These are phyloP conservation scores for Saprolegnia parasitica DNA, from an alignment of 352 stramenopile genomes.

Conservation along the genomic window DNA sequence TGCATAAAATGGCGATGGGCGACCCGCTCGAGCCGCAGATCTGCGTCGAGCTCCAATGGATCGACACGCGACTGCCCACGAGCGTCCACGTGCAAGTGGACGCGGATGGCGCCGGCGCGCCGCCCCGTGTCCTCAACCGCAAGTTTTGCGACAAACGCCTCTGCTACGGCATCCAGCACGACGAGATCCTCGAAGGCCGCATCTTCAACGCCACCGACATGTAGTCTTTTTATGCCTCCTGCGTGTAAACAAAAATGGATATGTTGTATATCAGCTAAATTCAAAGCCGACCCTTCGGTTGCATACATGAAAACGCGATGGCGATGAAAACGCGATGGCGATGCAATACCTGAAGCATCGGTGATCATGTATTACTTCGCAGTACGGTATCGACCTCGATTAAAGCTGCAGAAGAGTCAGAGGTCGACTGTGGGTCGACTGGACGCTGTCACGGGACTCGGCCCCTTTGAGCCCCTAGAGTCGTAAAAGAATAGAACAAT, in stretches of 20 bases:
- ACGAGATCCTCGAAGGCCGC: slow-evolving; percentile 29
- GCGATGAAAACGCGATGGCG: no score
- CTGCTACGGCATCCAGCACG: slow-evolving; percentile 35
- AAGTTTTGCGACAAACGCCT: slow-evolving; percentile 43
- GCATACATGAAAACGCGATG: no score
- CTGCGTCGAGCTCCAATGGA: slow-evolving; percentile 53
- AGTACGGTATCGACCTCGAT: no score
- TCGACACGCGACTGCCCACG: slow-evolving; percentile 55
- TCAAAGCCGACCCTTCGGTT: no score
- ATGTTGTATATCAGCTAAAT: neutral
- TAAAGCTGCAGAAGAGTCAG: no score
- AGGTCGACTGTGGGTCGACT: no score
- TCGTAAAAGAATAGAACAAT: no score
- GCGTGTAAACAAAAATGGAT: neutral
- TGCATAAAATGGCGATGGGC: slow-evolving; percentile 43
- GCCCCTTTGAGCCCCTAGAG: no score
- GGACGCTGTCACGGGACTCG: no score
- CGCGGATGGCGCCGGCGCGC: slow-evolving; percentile 27
- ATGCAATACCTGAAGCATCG: no score
- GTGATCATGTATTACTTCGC: no score
- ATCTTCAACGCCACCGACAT: slow-evolving; percentile 23
- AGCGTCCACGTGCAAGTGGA: slow-evolving; percentile 42
- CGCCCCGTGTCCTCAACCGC: slow-evolving; percentile 34
- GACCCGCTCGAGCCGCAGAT: slow-evolving; percentile 46
- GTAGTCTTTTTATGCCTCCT: slow-evolving; percentile 1